Evolutionary conservation across 2,329 filamentous ascomycete genomes (phyloP).

Genomic region (Exserohilum turcica): DNA sequence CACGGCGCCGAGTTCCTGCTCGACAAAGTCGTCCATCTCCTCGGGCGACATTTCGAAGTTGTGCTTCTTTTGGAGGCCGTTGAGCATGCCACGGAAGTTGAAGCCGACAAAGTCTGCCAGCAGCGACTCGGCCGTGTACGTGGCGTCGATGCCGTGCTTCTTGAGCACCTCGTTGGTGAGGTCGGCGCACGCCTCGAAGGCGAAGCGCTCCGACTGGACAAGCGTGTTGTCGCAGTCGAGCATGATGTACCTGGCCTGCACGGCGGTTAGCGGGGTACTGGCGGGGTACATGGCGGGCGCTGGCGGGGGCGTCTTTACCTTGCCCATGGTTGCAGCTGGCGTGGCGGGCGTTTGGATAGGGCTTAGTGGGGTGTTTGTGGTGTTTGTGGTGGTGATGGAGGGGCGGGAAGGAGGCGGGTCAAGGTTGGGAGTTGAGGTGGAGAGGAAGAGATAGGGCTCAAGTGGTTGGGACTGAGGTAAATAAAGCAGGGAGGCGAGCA

Average conservation of each 20-base stretch:
- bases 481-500: constrained; percentile 22
- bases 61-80: constrained; percentile 74
- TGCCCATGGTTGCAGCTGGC: constrained; percentile 40
- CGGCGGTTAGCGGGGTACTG: constrained; percentile 25
- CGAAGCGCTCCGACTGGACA: constrained; percentile 86
- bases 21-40: constrained; percentile 76
- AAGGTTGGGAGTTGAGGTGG: constrained; percentile 9
- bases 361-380: constrained; percentile 14
- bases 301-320: constrained; percentile 23
- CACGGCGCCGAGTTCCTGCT: constrained; percentile 79
- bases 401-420: constrained; percentile 1
- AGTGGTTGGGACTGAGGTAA: constrained; percentile 30
- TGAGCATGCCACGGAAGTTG: constrained; percentile 93
- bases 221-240: constrained; percentile 82
- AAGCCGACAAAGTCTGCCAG: constrained; percentile 89
- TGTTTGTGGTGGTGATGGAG: constrained; percentile 27
- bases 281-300: constrained; percentile 18
- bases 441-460: constrained; percentile 12
- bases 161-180: constrained; percentile 85
- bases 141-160: constrained; percentile 65
- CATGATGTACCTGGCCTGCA: constrained; percentile 56
- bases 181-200: constrained; percentile 88
- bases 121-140: constrained; percentile 78
- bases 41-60: constrained; percentile 70
- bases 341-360: constrained; percentile 13